phyloP scores from a whole-genome alignment of 1,139 yeast species.

The Lodderomyces elongisporus region DNA sequence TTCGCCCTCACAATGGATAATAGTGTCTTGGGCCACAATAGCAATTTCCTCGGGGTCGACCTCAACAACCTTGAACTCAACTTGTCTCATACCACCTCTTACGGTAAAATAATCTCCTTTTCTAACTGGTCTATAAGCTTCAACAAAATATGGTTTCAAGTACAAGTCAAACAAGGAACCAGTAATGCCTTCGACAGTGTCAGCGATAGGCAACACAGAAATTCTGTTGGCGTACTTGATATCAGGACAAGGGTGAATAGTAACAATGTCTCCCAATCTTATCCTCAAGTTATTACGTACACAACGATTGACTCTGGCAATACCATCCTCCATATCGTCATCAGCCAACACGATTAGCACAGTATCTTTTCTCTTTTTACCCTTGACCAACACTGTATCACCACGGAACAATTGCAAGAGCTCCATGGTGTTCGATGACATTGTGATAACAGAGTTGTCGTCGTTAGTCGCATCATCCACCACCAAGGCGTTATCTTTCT shows the following conservation, averaged over 20 bases:
- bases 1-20: slow-evolving; percentile 98
- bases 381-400: slow-evolving; percentile 94
- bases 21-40: slow-evolving; percentile 96
- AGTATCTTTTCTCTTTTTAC: slow-evolving; percentile 97
- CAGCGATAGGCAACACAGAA: slow-evolving; percentile 96
- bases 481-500: slow-evolving; percentile 90
- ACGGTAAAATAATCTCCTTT: slow-evolving; percentile 96
- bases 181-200: slow-evolving; percentile 95
- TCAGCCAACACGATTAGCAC: slow-evolving; percentile 95
- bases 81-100: slow-evolving; percentile 98
- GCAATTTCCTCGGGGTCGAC: slow-evolving; percentile 98
- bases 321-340: slow-evolving; percentile 95
- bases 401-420: slow-evolving; percentile 93
- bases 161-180: slow-evolving; percentile 97
- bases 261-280: slow-evolving; percentile 85
- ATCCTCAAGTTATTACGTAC: slow-evolving; percentile 94
- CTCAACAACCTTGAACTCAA: slow-evolving; percentile 96
- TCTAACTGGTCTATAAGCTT: slow-evolving; percentile 97
- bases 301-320: slow-evolving; percentile 89
- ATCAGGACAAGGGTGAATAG: slow-evolving; percentile 95
- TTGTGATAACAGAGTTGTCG: slow-evolving; percentile 93
- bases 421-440: slow-evolving; percentile 95
- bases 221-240: slow-evolving; percentile 92
- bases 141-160: slow-evolving; percentile 96
- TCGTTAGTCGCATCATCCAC: slow-evolving; percentile 98